Evolutionary conservation across 306 rosid genomes (phyloP).

Genomic region (Quillaja saponaria): DNA sequence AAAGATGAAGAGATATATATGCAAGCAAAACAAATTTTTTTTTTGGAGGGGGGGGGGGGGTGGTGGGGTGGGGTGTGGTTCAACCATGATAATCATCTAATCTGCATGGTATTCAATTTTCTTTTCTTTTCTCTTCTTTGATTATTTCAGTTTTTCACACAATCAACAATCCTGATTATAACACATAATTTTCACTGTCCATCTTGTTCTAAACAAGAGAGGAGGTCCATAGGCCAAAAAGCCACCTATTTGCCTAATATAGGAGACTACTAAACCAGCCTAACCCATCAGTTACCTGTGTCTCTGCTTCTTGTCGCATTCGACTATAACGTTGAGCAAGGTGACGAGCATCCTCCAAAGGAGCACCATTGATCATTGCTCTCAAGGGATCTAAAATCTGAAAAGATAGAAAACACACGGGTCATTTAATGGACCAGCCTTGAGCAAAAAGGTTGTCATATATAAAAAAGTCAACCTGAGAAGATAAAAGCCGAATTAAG

Average conservation of each 20-base stretch:
- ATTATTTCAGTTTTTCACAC: slow-evolving; percentile 10
- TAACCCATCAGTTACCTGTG: slow-evolving; percentile 50
- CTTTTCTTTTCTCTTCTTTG: too few relatives aligned
- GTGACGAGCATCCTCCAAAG: slow-evolving; percentile 99
- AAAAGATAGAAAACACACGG: slow-evolving; percentile 20
- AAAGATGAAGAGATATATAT: too few relatives aligned
- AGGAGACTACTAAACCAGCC: slow-evolving; percentile 21
- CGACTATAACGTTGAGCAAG: slow-evolving; percentile 96
- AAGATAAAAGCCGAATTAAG: slow-evolving; percentile 63
- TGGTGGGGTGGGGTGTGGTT: too few relatives aligned
- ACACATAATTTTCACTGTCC: neutral
- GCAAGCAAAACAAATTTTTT: too few relatives aligned
- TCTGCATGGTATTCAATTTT: neutral
- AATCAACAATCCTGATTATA: slow-evolving; percentile 11
- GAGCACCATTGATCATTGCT: slow-evolving; percentile 80
- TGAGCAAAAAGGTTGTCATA: too few relatives aligned
- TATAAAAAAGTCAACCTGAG: slow-evolving; percentile 60
- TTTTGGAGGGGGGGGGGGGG: too few relatives aligned
- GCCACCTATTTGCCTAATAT: neutral
- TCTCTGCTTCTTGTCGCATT: slow-evolving; percentile 96
- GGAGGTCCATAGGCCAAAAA: slow-evolving; percentile 13
- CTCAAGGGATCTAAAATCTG: slow-evolving; percentile 95
- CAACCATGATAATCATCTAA: slow-evolving; percentile 5
- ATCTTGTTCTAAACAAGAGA: slow-evolving; percentile 3
- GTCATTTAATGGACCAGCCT: too few relatives aligned